phyloP scores from a whole-genome alignment of 2,329 filamentous ascomycete genomes.

The Curvularia eragrostidis region DNA sequence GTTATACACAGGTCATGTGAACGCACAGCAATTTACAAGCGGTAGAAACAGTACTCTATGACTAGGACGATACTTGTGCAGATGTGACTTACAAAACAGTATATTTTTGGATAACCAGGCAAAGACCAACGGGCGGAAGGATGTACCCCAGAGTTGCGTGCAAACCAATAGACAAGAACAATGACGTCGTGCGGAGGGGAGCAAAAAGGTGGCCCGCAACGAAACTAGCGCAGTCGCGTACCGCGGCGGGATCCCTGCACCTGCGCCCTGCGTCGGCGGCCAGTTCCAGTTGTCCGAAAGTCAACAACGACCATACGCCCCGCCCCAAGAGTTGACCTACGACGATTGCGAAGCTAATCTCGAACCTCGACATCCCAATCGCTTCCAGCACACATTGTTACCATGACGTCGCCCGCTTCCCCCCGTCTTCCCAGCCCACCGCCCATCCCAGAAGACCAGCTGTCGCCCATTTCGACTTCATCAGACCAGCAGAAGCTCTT shows the following conservation, averaged over 20 bases:
- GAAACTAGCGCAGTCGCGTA: constrained; percentile 13
- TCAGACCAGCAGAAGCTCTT: constrained; percentile 62
- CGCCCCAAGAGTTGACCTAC: constrained; percentile 1
- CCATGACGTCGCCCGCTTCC: constrained; percentile 59
- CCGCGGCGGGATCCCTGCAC: constrained; percentile 18
- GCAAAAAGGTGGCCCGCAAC: constrained; percentile 8
- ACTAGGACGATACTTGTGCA: background rate
- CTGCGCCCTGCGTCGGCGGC: constrained; percentile 24
- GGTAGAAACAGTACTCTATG: background rate
- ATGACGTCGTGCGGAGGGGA: constrained; percentile 19
- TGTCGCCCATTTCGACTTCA: constrained; percentile 73
- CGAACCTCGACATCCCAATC: background rate
- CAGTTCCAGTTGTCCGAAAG: constrained; percentile 19
- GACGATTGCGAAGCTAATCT: constrained; percentile 1
- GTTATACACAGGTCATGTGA: background rate
- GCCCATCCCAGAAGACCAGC: constrained; percentile 92
- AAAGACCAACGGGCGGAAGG: background rate
- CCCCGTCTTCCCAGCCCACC: constrained; percentile 94
- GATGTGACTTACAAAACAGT: background rate
- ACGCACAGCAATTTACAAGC: background rate
- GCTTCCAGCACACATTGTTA: background rate
- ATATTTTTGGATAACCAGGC: background rate
- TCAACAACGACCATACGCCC: constrained; percentile 22
- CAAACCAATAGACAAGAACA: background rate
- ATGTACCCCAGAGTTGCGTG: background rate